phyloP scores from a whole-genome alignment of 1,284 basidiomycete species.

The Inonotus hispidus region DNA sequence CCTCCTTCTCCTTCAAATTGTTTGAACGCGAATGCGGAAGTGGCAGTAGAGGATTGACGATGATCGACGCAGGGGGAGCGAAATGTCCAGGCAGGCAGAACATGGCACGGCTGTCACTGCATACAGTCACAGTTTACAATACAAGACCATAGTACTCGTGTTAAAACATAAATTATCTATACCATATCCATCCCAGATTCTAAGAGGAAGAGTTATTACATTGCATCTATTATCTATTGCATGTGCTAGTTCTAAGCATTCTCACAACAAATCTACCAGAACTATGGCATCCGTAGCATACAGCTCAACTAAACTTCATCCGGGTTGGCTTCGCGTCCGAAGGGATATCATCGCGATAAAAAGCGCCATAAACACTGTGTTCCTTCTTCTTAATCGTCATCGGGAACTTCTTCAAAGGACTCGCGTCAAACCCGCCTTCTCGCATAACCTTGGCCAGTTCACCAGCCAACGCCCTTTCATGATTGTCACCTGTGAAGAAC shows the following conservation, averaged over 20 bases:
- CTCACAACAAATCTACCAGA: background rate
- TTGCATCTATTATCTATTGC: background rate
- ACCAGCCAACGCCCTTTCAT: slow-evolving; percentile 86
- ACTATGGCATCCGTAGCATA: background rate
- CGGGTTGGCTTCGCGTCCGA: slow-evolving; percentile 79
- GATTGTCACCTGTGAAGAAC: slow-evolving; percentile 90
- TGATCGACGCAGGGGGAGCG: background rate
- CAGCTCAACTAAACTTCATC: slow-evolving; percentile 69
- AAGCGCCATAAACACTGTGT: slow-evolving; percentile 79
- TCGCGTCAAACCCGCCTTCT: slow-evolving; percentile 81
- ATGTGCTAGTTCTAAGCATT: background rate
- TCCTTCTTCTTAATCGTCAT: slow-evolving; percentile 97
- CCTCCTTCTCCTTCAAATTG: too few species aligned
- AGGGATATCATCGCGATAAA: slow-evolving; percentile 72
- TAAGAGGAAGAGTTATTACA: background rate
- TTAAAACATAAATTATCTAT: too few species aligned
- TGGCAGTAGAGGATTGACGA: background rate
- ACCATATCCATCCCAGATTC: background rate
- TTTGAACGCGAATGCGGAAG: background rate
- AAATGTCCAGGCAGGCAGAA: too few species aligned
- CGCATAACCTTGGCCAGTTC: slow-evolving; percentile 90
- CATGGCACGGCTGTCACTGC: too few species aligned
- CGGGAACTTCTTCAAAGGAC: slow-evolving; percentile 84
- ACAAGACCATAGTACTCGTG: too few species aligned
- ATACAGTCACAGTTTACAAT: background rate